phyloP scores from a whole-genome alignment of 2,329 filamentous ascomycete genomes.

The Thielaviopsis euricoi region DNA sequence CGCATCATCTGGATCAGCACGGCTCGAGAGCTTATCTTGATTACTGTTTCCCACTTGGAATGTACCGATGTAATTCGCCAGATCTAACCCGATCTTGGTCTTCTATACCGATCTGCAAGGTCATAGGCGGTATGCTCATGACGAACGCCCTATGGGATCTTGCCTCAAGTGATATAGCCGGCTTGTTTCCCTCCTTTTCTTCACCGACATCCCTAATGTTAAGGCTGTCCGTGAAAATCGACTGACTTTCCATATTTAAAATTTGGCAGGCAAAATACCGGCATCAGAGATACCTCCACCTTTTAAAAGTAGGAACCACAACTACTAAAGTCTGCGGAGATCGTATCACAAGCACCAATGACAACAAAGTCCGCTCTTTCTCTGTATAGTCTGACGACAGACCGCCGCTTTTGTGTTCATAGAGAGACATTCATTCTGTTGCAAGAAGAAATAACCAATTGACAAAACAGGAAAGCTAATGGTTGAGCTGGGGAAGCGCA shows the following conservation, averaged over 20 bases:
- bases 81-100: not conserved
- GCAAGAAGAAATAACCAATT: not conserved
- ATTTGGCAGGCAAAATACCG: not conserved
- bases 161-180: too few relatives aligned
- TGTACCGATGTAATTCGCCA: not conserved
- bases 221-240: too few relatives aligned
- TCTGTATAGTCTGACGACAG: too few relatives aligned
- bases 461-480: not conserved
- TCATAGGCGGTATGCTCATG: too few relatives aligned
- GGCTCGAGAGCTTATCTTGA: not conserved
- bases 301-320: too few relatives aligned
- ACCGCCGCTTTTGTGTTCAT: too few relatives aligned
- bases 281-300: not conserved
- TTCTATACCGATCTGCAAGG: not conserved
- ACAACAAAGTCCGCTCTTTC: too few relatives aligned
- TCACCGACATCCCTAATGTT: too few relatives aligned
- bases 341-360: not conserved
- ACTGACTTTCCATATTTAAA: not conserved
- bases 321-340: not conserved
- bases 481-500: not conserved
- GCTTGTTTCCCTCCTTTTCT: too few relatives aligned
- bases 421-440: not conserved
- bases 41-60: not conserved
- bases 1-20: not conserved
- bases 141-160: too few relatives aligned